These are phyloP conservation scores for Pseudogymnoascus sp. DNA, from an alignment of 2,329 filamentous ascomycete species.

Conservation along the genomic window DNA sequence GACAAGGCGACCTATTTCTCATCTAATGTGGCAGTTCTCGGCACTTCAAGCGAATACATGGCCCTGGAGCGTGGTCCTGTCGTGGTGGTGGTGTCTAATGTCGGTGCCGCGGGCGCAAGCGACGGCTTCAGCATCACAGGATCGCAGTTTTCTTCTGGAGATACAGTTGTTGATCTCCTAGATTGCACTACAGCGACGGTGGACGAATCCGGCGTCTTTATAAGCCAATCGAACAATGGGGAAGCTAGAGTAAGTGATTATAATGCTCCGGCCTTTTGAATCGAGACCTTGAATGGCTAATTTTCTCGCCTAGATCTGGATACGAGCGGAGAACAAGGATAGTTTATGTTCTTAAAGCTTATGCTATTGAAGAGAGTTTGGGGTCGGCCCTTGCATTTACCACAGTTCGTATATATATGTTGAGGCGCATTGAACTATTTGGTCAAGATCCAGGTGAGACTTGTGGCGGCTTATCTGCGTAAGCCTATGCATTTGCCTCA, in stretches of 20 bases:
- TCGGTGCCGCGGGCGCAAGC: neutral
- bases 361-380: neutral
- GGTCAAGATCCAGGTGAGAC: neutral
- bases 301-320: neutral
- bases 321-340: neutral
- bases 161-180: constrained; percentile 15
- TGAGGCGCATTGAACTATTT: neutral
- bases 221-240: constrained; percentile 11
- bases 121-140: neutral
- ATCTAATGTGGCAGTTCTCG: neutral
- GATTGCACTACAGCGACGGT: constrained; percentile 9
- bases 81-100: neutral
- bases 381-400: neutral
- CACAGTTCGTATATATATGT: neutral
- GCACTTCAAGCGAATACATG: neutral
- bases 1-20: neutral
- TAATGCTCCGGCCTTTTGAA: neutral
- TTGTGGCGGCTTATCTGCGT: neutral
- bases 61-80: neutral
- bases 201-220: constrained; percentile 10
- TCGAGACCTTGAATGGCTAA: neutral
- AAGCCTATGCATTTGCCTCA: neutral
- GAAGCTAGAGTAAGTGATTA: constrained; percentile 1
- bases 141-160: constrained; percentile 3
- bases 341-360: neutral